Evolutionary conservation across 306 rosid genomes (phyloP).

Genomic region (Cicer pinnatifidum): DNA sequence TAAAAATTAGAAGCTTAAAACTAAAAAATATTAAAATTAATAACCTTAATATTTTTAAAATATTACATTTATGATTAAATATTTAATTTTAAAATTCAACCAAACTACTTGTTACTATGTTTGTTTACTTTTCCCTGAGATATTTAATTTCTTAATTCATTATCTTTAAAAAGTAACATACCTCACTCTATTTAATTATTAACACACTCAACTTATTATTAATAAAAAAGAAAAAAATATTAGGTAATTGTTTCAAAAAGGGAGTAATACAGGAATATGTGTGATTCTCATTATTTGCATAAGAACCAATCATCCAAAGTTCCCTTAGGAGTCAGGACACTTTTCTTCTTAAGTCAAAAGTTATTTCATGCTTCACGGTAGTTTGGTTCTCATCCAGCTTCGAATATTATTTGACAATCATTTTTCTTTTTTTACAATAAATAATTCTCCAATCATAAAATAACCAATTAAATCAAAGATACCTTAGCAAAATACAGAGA

Average conservation of each 20-base stretch:
- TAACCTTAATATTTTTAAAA: too few relatives aligned
- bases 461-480: conserved; percentile 26
- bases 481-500: not conserved
- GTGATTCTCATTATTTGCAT: conserved; percentile 49
- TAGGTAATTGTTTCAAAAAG: conserved; percentile 39
- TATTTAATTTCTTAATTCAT: too few relatives aligned
- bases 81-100: too few relatives aligned
- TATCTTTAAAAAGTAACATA: too few relatives aligned
- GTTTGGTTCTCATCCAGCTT: conserved; percentile 20
- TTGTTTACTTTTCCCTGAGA: too few relatives aligned
- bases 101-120: too few relatives aligned
- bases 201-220: not conserved
- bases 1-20: too few relatives aligned
- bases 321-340: conserved; percentile 10
- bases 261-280: conserved; percentile 42
- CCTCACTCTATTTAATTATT: not conserved
- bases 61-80: too few relatives aligned
- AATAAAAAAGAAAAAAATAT: not conserved
- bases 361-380: conserved; percentile 24
- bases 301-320: conserved; percentile 48
- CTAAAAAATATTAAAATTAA: too few relatives aligned
- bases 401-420: conserved; percentile 2
- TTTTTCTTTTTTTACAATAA: too few relatives aligned
- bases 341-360: conserved; percentile 11
- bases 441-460: not conserved